Evolutionary conservation across 257 asterid genomes (phyloP).

Genomic region (Haberlea rhodopensis): DNA sequence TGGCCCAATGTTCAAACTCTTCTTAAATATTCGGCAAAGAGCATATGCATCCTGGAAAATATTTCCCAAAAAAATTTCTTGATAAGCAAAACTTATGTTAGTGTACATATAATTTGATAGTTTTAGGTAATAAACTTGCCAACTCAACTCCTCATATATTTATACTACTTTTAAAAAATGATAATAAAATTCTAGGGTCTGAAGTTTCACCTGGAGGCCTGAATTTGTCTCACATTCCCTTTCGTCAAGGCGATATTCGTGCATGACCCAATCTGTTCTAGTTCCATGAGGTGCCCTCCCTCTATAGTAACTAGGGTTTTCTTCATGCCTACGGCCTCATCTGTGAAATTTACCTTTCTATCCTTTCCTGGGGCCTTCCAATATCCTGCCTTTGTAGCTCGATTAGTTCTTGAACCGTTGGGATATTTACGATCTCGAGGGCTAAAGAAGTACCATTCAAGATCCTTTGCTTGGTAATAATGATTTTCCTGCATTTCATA

Average conservation of each 20-base stretch:
- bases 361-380: conserved; percentile 99
- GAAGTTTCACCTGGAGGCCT: conserved; percentile 70
- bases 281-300: conserved; percentile 99
- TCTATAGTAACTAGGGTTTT: conserved; percentile 95
- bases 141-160: not conserved
- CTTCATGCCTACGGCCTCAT: conserved; percentile 85
- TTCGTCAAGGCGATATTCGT: conserved; percentile 90
- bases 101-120: too few relatives aligned
- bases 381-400: conserved; percentile 93
- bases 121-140: not conserved
- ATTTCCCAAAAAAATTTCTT: too few relatives aligned
- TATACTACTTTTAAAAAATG: too few relatives aligned
- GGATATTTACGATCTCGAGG: conserved; percentile 97
- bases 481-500: conserved; percentile 61
- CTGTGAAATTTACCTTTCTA: conserved; percentile 77
- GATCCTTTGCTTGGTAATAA: conserved; percentile 94
- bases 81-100: too few relatives aligned
- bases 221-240: conserved; percentile 74
- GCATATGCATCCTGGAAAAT: conserved; percentile 85
- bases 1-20: conserved; percentile 60
- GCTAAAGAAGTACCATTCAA: conserved; percentile 96
- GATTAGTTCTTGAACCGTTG: conserved; percentile 90
- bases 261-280: conserved; percentile 98
- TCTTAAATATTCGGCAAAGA: conserved; percentile 92
- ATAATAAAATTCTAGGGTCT: not conserved